Evolutionary conservation across 2,329 filamentous ascomycete species (phyloP), one percentile per base, ranked within the genome.

Genomic region (Didymellaceae sp.): DNA sequence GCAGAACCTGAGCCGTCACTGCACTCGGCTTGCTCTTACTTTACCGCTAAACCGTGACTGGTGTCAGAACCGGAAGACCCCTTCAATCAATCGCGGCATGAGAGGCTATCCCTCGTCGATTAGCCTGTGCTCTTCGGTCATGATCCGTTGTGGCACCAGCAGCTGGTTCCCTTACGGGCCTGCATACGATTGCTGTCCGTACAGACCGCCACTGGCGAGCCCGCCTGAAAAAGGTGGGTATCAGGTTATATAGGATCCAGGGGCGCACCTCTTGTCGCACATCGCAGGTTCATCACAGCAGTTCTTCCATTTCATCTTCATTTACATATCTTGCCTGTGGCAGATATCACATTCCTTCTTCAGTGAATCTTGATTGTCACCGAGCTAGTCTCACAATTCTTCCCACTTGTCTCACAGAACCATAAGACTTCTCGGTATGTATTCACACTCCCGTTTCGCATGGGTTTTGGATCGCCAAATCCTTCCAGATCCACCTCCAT

Each of bases 261-360:
- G 35, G 35, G 52, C 59, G 45, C 56, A 32, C 52, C 34, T 52
- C 32, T 33, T 61, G 53, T 45, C 61, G 57, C 54, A 56, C 54
- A 58, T 56, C 52, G 47, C 55, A 58, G 30, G 54, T 57, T 62
- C 52, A 57, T 54, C 59, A 63, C 58, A 62, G 58, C 58, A 59
- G 43, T 58, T 57, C 50, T 62, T 54, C 47, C 50, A 57, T 52
- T 58, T 61, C 56, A 51, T 47, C 55, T 61, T 56, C 51, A 52
- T 51, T 62, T 52, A 57, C 49, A 48, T 54, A 60, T 67, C 61
- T 63, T 63, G 68, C 71, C 69, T 66, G 69, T 61, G 71, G 71
- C 71, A 70, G 65, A 65, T 62, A 64, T 58, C 59, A 67, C 68
- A 63, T 48, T 71, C 68, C 39, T 68, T 70, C 55, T 38, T 17